phyloP scores from a whole-genome alignment of 1,284 basidiomycete genomes.

The Caloboletus inedulis region DNA sequence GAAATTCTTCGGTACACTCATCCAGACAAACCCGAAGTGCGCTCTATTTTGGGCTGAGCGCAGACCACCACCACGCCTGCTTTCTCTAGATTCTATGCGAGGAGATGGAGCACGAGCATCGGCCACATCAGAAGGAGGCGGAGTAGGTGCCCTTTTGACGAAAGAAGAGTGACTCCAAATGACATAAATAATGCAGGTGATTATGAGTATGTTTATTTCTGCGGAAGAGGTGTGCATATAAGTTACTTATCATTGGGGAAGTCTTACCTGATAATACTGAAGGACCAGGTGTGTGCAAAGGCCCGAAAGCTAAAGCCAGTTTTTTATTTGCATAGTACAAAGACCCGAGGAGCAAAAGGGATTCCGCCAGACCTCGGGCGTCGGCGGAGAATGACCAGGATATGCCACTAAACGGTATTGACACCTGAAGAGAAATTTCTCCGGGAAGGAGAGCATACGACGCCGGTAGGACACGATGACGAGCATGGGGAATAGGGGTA shows the following conservation, averaged over 20 bases:
- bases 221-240: conserved; percentile 11
- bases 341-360: conserved; percentile 26
- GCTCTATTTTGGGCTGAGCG: conserved; percentile 37
- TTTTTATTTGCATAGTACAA: conserved; percentile 34
- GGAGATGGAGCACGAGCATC: conserved; percentile 29
- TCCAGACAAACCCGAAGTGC: conserved; percentile 75
- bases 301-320: conserved; percentile 10
- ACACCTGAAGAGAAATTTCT: conserved; percentile 19
- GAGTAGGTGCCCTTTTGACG: conserved; percentile 23
- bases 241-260: not conserved
- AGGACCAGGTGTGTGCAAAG: conserved; percentile 4
- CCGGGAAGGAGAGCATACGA: conserved; percentile 25
- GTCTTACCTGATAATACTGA: conserved; percentile 28
- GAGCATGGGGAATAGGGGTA: conserved; percentile 18
- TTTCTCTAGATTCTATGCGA: conserved; percentile 45
- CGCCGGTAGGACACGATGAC: conserved; percentile 20
- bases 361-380: conserved; percentile 27
- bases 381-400: conserved; percentile 27
- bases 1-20: conserved; percentile 87
- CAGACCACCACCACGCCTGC: conserved; percentile 35
- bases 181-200: conserved; percentile 60
- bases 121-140: conserved; percentile 24
- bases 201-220: conserved; percentile 62
- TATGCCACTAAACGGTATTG: conserved; percentile 15
- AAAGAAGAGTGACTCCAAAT: conserved; percentile 57